A percentile compares a stretch with the other conserved stretches of the same genome.
Evolutionary conservation across 106 monocot genomes (phyloP).

Genomic region (Dendrobium officinale): DNA sequence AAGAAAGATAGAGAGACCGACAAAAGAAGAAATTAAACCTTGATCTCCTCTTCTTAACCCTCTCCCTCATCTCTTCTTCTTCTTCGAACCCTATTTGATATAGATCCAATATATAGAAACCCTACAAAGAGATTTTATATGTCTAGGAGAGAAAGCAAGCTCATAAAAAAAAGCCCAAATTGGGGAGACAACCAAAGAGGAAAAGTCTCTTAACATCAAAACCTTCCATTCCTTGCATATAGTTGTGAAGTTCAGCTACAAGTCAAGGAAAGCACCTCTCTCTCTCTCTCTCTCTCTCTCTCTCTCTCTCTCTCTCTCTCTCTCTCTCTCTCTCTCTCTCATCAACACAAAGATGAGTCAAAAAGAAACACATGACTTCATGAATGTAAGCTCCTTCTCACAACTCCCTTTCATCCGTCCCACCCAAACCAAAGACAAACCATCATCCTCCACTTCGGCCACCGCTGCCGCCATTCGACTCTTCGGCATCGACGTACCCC

Average conservation of each 20-base stretch:
- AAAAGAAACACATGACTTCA: conserved; percentile 52
- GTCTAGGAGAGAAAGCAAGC: not conserved
- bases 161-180: too few species aligned
- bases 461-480: conserved; percentile 47
- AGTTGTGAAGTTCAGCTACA: too few species aligned
- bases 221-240: too few species aligned
- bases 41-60: not conserved
- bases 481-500: conserved; percentile 67
- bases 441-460: conserved; percentile 18
- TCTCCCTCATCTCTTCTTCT: not conserved
- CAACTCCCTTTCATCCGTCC: conserved; percentile 84
- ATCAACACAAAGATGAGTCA: not conserved
- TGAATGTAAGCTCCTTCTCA: conserved; percentile 77
- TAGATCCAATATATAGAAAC: not conserved
- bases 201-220: not conserved
- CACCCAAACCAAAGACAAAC: conserved; percentile 2
- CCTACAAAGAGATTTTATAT: not conserved
- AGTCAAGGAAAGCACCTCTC: too few species aligned
- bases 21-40: too few species aligned
- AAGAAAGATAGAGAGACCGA: not conserved
- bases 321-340: not conserved
- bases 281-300: not conserved
- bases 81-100: not conserved
- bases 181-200: not conserved
- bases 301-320: not conserved